Base-by-base conservation (phyloP, 768 basidiomycete genomes). In the Mycena sanguinolenta region DNA sequence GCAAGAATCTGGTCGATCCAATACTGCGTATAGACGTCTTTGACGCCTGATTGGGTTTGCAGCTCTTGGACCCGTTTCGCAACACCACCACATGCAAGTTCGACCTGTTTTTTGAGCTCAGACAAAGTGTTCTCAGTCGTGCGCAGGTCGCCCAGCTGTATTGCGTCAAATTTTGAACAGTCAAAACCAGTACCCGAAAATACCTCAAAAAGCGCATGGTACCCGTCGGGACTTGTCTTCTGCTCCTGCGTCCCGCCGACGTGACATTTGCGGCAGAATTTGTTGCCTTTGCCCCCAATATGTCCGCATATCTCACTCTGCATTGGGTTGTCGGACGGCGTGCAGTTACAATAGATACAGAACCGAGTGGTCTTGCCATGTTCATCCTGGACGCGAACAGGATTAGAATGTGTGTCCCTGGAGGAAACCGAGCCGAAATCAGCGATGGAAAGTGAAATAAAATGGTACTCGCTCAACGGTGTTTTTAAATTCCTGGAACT, bases 231-330 rank as follows among this genome's bases (percentile, higher is more conserved):
- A 39, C n/a, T 39, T 6, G 57, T 19, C 57, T 58, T 58, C n/a
- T 38, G 36, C 34, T 58, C 23, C 57, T 58, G 57, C 23, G 36
- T 58, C 2, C 57, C 57, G n/a, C 57, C 57, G 8, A 39, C 57
- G 9, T 58, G 36, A 55, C 84, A 86, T 73, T 82, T 84, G 7
- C 79, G 72, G 65, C 86, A n/a, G n/a, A n/a, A n/a, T n/a, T n/a
- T n/a, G n/a, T n/a, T n/a, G n/a, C n/a, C n/a, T n/a, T n/a, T n/a
- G n/a, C n/a, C n/a, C n/a, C n/a, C n/a, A n/a, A n/a, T n/a, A n/a
- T n/a, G n/a, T n/a, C n/a, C n/a, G n/a, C n/a, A n/a, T n/a, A n/a
- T n/a, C n/a, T n/a, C n/a, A n/a, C n/a, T n/a, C n/a, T n/a, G n/a
- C n/a, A n/a, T n/a, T n/a, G n/a, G n/a, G n/a, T n/a, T n/a, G n/a